Conservation (phyloP, 305 asterid genomes). For the Euphrasia arctica region DNA sequence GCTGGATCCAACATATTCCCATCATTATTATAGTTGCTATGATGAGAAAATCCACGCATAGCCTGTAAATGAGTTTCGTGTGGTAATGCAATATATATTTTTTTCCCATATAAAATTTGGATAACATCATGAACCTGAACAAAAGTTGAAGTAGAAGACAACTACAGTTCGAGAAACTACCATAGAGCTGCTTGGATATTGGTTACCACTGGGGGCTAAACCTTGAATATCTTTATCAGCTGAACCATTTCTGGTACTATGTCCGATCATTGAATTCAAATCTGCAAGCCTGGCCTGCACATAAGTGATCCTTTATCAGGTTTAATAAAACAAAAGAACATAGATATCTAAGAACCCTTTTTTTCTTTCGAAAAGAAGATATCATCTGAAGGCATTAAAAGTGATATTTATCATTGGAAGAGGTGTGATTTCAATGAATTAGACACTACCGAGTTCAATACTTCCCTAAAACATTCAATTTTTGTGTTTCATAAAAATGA, state of each 20-base stretch:
- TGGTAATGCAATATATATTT: slow-evolving; percentile 7
- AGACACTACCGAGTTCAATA: too few relatives aligned
- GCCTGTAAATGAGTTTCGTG: slow-evolving; percentile 41
- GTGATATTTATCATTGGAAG: too few relatives aligned
- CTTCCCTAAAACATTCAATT: too few relatives aligned
- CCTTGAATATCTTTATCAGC: slow-evolving; percentile 44
- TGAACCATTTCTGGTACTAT: slow-evolving; percentile 49
- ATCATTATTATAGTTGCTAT: slow-evolving; percentile 37
- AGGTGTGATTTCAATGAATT: too few relatives aligned
- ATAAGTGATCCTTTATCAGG: slow-evolving; percentile 31
- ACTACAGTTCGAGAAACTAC: slow-evolving; percentile 35
- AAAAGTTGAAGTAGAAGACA: too few relatives aligned
- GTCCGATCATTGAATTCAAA: slow-evolving; percentile 57
- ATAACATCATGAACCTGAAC: not conserved
- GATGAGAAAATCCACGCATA: slow-evolving; percentile 42
- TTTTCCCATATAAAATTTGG: slow-evolving; percentile 14
- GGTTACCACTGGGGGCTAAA: slow-evolving; percentile 42
- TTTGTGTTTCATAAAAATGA: not conserved
- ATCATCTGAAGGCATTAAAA: too few relatives aligned
- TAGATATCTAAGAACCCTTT: too few relatives aligned
- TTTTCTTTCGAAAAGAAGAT: too few relatives aligned
- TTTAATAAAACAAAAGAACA: too few relatives aligned
- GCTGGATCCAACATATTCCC: slow-evolving; percentile 44
- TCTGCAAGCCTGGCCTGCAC: slow-evolving; percentile 79
- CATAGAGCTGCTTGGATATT: slow-evolving; percentile 56